A percentile compares a stretch with the other conserved stretches of the same genome.
These are phyloP conservation scores for Neonectria coccinea DNA, from an alignment of 2,329 filamentous ascomycete species.

Conservation along the genomic window DNA sequence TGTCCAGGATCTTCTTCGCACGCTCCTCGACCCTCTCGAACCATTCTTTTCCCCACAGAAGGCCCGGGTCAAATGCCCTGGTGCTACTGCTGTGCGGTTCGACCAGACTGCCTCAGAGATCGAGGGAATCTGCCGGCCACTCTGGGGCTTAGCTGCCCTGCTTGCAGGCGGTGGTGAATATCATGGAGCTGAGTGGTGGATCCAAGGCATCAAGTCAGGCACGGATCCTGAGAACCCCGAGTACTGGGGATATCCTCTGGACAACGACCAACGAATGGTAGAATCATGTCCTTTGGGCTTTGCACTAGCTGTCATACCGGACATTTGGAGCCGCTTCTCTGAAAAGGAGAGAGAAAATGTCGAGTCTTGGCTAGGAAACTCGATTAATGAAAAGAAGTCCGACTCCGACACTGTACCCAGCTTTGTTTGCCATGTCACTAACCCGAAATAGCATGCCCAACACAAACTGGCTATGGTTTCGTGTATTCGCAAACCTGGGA, in stretches of 20 bases:
- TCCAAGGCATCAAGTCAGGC: constrained; percentile 76
- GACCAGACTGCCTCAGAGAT: constrained; percentile 82
- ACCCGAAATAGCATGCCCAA: constrained; percentile 71
- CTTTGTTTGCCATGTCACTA: constrained; percentile 10
- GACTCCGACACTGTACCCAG: constrained; percentile 45
- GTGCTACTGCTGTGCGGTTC: constrained; percentile 79
- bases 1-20: constrained; percentile 70
- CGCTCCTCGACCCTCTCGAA: constrained; percentile 76
- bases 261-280: constrained; percentile 86
- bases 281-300: constrained; percentile 85
- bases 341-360: constrained; percentile 73
- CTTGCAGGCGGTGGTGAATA: constrained; percentile 77
- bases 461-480: constrained; percentile 82
- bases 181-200: constrained; percentile 69
- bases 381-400: constrained; percentile 81
- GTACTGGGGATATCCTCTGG: constrained; percentile 81
- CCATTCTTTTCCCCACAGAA: constrained; percentile 77
- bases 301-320: constrained; percentile 75
- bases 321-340: constrained; percentile 75
- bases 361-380: constrained; percentile 77
- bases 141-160: constrained; percentile 80
- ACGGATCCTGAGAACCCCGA: constrained; percentile 77
- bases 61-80: constrained; percentile 74
- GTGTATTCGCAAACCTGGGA: constrained; percentile 85
- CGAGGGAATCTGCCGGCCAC: constrained; percentile 79